These are phyloP conservation scores for Cryptococcus depauperatus DNA, from an alignment of 1,284 basidiomycete genomes.

Conservation along the genomic window DNA sequence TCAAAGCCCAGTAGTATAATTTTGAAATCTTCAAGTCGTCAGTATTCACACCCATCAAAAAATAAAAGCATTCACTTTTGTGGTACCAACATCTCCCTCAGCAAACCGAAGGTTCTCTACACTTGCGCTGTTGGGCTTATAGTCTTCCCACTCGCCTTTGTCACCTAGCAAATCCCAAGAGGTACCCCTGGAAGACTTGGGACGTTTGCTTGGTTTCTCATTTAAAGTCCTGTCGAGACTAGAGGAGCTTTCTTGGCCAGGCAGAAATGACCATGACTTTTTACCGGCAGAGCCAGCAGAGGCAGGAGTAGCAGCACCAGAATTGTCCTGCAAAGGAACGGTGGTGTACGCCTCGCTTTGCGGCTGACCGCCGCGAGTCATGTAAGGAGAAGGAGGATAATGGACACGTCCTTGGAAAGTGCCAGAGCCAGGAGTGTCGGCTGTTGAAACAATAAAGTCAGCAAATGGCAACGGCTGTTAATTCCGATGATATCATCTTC, in stretches of 20 bases:
- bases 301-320: conserved; percentile 8
- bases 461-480: neutral
- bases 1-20: conserved; percentile 66
- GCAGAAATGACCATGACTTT: conserved; percentile 29
- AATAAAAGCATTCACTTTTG: conserved; percentile 23
- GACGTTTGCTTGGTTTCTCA: conserved; percentile 12
- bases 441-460: neutral
- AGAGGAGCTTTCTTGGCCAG: conserved; percentile 4
- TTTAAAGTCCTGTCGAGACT: neutral
- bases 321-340: conserved; percentile 29
- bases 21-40: conserved; percentile 20
- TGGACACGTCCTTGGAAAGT: conserved; percentile 20
- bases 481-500: neutral
- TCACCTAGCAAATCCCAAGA: conserved; percentile 36
- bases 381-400: conserved; percentile 32
- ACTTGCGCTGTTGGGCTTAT: conserved; percentile 37
- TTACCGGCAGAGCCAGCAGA: conserved; percentile 18
- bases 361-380: conserved; percentile 1
- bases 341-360: conserved; percentile 22
- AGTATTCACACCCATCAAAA: neutral
- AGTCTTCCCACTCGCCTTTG: conserved; percentile 41
- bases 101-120: conserved; percentile 42
- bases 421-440: conserved; percentile 1
- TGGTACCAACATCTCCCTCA: conserved; percentile 45
- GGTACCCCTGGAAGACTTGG: conserved; percentile 14